Conservation (phyloP, 345 rosid genomes). For the Eucalyptus pauciflora region DNA sequence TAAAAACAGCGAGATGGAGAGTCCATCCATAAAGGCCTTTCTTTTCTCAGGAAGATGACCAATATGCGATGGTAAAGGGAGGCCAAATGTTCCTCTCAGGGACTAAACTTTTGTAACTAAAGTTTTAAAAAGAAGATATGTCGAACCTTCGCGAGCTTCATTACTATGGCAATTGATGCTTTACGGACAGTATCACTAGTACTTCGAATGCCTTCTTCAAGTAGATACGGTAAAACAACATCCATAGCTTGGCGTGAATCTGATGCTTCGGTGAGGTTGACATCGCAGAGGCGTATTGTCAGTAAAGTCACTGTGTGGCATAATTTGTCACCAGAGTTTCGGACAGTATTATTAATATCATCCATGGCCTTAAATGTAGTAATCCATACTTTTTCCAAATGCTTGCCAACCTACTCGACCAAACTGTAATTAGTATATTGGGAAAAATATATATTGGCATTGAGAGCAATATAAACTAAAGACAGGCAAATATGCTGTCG, state of each 20-base stretch:
- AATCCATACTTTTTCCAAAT: conserved; percentile 67
- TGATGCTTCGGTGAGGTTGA: conserved; percentile 54
- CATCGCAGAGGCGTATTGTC: conserved; percentile 79
- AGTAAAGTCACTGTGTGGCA: conserved; percentile 53
- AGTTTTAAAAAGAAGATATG: background rate
- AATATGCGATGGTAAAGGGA: background rate
- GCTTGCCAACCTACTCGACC: conserved; percentile 49
- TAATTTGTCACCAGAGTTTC: conserved; percentile 77
- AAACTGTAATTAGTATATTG: background rate
- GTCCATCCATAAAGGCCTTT: background rate
- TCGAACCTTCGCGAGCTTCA: conserved; percentile 82
- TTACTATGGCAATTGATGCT: conserved; percentile 83
- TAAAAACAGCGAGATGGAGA: background rate
- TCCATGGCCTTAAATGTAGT: conserved; percentile 88
- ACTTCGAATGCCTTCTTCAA: conserved; percentile 84
- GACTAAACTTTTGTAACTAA: background rate
- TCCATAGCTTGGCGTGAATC: conserved; percentile 59
- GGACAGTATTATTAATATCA: conserved; percentile 86
- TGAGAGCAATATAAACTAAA: background rate
- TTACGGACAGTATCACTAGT: conserved; percentile 56
- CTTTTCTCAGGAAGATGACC: background rate
- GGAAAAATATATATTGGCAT: too few relatives aligned
- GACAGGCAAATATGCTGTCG: too few relatives aligned
- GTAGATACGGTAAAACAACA: conserved; percentile 71
- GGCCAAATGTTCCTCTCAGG: background rate